These are phyloP conservation scores for Passiflora organensis DNA, from an alignment of 345 rosid species.

Conservation along the genomic window DNA sequence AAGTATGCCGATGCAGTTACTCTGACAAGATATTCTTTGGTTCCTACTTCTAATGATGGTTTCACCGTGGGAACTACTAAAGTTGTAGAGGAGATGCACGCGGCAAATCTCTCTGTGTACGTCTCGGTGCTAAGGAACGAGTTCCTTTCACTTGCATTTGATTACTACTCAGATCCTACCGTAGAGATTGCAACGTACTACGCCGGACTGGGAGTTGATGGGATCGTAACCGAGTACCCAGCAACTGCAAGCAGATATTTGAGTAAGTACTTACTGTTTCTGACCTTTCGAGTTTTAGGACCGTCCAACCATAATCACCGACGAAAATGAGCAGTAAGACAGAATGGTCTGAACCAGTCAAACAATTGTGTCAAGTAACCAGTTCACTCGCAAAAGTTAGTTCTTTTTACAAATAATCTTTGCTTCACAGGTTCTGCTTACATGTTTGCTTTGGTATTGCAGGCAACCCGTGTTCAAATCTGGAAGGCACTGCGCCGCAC, in stretches of 20 bases:
- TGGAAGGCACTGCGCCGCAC: constrained; percentile 19
- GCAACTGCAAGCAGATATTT: constrained; percentile 66
- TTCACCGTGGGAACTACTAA: constrained; percentile 41
- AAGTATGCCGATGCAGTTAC: constrained; percentile 62
- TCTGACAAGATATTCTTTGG: constrained; percentile 38
- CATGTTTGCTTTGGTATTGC: constrained; percentile 12
- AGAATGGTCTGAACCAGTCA: not conserved
- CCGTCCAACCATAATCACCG: not conserved
- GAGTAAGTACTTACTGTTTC: constrained; percentile 50
- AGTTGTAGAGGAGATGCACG: constrained; percentile 51
- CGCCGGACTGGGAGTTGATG: constrained; percentile 48
- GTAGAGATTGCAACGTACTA: constrained; percentile 60
- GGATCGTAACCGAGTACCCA: constrained; percentile 71
- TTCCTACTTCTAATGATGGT: constrained; percentile 32
- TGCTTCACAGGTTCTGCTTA: not conserved
- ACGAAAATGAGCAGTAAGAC: not conserved
- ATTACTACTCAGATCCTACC: constrained; percentile 66
- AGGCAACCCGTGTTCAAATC: constrained; percentile 63
- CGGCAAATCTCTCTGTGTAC: constrained; percentile 58
- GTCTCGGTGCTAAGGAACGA: constrained; percentile 61
- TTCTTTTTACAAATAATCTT: not conserved
- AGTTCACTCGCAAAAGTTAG: not conserved
- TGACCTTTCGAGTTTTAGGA: not conserved
- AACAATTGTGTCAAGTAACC: too few relatives aligned
- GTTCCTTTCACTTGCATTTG: constrained; percentile 49